phyloP scores from a whole-genome alignment of 352 stramenopile species.

The Pythium graminicola region DNA sequence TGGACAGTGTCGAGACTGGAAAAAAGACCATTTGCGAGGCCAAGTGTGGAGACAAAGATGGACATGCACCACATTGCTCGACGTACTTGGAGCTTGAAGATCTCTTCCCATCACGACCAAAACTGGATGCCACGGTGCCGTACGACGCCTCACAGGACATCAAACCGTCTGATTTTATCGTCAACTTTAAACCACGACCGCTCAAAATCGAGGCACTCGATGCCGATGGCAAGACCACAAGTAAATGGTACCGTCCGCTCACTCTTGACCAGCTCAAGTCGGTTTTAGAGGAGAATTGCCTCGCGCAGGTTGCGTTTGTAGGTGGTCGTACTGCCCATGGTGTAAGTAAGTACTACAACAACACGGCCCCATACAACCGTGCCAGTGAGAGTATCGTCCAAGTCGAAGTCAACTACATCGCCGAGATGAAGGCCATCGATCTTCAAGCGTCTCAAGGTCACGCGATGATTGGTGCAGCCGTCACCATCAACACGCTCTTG shows the following conservation, averaged over 20 bases:
- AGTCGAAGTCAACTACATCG: slow-evolving; percentile 34
- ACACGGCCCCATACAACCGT: slow-evolving; percentile 34
- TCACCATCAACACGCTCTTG: slow-evolving; percentile 23
- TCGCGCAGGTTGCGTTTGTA: slow-evolving; percentile 23
- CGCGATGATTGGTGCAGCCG: slow-evolving; percentile 19
- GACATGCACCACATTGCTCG: slow-evolving; percentile 1
- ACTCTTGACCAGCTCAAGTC: slow-evolving; percentile 25
- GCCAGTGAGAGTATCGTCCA: slow-evolving; percentile 18
- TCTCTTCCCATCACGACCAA: slow-evolving; percentile 15
- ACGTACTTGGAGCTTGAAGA: slow-evolving; percentile 34
- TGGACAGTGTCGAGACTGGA: slow-evolving; percentile 21
- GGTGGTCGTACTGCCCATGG: slow-evolving; percentile 38
- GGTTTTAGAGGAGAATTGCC: slow-evolving; percentile 13
- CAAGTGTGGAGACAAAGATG: slow-evolving; percentile 12
- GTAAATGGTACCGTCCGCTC: slow-evolving; percentile 34
- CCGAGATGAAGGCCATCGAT: slow-evolving; percentile 22
- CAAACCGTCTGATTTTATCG: slow-evolving; percentile 27
- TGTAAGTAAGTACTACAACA: slow-evolving; percentile 57
- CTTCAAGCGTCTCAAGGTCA: background rate
- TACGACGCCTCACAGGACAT: slow-evolving; percentile 14
- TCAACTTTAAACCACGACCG: slow-evolving; percentile 26
- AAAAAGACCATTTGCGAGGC: slow-evolving; percentile 24
- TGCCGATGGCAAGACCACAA: slow-evolving; percentile 3
- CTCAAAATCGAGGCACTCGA: slow-evolving; percentile 22
- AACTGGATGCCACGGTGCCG: slow-evolving; percentile 5